These are phyloP conservation scores for Malbranchea zuffiana DNA, from an alignment of 2,329 filamentous ascomycete species.

Conservation along the genomic window DNA sequence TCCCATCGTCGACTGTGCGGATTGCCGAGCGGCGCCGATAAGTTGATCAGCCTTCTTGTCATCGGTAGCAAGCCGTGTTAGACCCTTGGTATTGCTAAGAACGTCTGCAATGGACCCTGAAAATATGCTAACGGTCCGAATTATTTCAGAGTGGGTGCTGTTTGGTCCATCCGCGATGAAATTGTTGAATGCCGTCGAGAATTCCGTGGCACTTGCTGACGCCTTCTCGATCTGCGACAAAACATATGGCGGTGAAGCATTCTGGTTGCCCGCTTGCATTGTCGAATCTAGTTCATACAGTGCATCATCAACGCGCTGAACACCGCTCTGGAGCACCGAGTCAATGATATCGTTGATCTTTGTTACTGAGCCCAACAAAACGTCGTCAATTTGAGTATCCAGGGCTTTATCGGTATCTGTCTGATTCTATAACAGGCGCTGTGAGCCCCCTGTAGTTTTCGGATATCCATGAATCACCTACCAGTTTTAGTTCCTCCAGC, in stretches of 20 bases:
- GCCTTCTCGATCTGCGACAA: conserved; percentile 96
- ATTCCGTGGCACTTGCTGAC: conserved; percentile 86
- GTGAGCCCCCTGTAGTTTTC: not conserved
- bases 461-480: conserved; percentile 19
- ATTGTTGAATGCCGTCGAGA: conserved; percentile 96
- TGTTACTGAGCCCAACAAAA: conserved; percentile 73
- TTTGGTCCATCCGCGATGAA: conserved; percentile 95
- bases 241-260: conserved; percentile 86
- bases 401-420: conserved; percentile 67
- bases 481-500: conserved; percentile 69
- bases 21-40: conserved; percentile 68
- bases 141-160: conserved; percentile 78
- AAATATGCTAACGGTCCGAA: conserved; percentile 84
- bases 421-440: conserved; percentile 43
- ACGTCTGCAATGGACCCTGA: conserved; percentile 86
- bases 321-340: conserved; percentile 84
- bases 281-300: conserved; percentile 94
- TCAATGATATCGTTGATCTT: conserved; percentile 98
- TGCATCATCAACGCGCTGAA: conserved; percentile 88
- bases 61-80: conserved; percentile 83
- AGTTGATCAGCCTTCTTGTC: conserved; percentile 89
- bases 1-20: conserved; percentile 75
- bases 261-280: conserved; percentile 98
- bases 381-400: conserved; percentile 81
- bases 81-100: conserved; percentile 89